Evolutionary conservation across 2,329 filamentous ascomycete genomes (phyloP), one percentile per base, ranked within the genome.

Genomic region (Aspergillaceae sp.): DNA sequence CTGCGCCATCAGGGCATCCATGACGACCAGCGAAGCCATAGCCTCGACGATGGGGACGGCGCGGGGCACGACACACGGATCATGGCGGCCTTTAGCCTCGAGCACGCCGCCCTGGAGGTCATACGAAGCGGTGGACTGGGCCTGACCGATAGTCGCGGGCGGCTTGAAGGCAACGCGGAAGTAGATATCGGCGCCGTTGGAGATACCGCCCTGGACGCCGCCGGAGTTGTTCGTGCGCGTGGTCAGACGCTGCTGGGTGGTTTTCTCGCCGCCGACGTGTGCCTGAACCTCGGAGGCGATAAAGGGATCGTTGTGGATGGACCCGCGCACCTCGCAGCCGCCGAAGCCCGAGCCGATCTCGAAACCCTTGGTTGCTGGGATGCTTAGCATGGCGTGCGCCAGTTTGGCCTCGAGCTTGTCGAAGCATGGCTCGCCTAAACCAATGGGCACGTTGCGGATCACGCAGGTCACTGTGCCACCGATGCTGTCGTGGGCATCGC

Each of bases 91-190:
- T 78, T 96, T 97, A 43, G 90, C 89, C 51, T 89, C 87, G 32
- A 97, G 74, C 3, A 86, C 72, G 43, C 92, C 92, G 53, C 86
- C 80, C 7, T 76, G 72, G 40, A 84, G 84, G 49, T 84, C 83
- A 68, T 94, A 97, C 7, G 79, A 84, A 6, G 83, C 82, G 0
- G 92, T 97, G 9, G 76, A 77, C 73, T 97, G 91, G 38, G 86
- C 85, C 70, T 91, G 85, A 40, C 87, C 84, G 62, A 97, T 97
- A 3, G 92, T 97, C 29, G 91, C 90, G 2, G 91, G 83, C 7
- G 91, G 87, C 77, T 97, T 97, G 80, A 97, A 97, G 10, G 81
- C 90, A 4, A 95, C 84, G 43, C 86, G 82, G 79, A 97, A 97
- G 77, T 92, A 97, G 71, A 97, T 88, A 48, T 83, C 84, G 34